phyloP scores from a whole-genome alignment of 306 rosid species.

The Aeschynomene evenia region DNA sequence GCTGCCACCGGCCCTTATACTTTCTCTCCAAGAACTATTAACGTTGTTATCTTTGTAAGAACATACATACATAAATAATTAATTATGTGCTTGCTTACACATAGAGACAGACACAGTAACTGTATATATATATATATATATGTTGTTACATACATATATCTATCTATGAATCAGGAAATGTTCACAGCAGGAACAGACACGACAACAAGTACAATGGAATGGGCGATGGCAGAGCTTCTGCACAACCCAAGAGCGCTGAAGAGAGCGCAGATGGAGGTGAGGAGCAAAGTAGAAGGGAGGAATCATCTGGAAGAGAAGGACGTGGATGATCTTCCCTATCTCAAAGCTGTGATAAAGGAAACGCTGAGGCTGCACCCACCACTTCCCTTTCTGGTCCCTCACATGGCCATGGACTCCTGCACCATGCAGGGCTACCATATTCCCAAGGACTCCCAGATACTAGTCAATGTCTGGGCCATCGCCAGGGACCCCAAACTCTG shows the following conservation, averaged over 20 bases:
- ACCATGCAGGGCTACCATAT: conserved; percentile 54
- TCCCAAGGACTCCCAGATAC: conserved; percentile 68
- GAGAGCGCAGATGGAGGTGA: conserved; percentile 66
- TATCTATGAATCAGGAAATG: too few relatives aligned
- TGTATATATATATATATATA: too few relatives aligned
- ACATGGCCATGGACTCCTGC: conserved; percentile 72
- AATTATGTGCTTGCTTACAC: too few relatives aligned
- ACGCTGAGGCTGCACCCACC: conserved; percentile 93
- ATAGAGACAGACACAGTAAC: too few relatives aligned
- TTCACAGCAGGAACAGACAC: conserved; percentile 90
- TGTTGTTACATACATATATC: too few relatives aligned
- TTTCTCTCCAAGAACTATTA: conserved; percentile 35
- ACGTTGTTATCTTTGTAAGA: conserved; percentile 57
- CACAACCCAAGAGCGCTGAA: conserved; percentile 57
- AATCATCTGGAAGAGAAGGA: conserved; percentile 61
- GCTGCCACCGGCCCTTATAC: conserved; percentile 15
- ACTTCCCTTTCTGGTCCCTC: conserved; percentile 89
- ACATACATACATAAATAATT: too few relatives aligned
- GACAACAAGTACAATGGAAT: conserved; percentile 79
- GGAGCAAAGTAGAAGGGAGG: conserved; percentile 41
- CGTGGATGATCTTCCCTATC: conserved; percentile 68
- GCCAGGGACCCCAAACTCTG: conserved; percentile 73
- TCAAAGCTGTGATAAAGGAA: conserved; percentile 75
- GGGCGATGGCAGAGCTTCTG: conserved; percentile 90
- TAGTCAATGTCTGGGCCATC: conserved; percentile 94